A percentile compares a stretch with the other conserved stretches of the same genome.
Evolutionary conservation across 768 basidiomycete genomes (phyloP).

Genomic region (Lyophyllum decastes): DNA sequence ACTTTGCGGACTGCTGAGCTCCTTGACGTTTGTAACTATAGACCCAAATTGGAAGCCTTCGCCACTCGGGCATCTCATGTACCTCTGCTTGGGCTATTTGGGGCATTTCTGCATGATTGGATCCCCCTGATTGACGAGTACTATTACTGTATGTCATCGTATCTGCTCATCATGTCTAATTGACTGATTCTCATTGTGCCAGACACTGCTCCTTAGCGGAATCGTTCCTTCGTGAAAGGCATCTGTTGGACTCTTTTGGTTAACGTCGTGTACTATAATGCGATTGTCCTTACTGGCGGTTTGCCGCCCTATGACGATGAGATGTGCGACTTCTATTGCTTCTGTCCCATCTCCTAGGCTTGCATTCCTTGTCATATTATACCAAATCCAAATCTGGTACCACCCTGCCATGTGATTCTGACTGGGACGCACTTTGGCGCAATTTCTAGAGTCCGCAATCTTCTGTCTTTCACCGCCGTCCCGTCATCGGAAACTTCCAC

Average conservation of each 20-base stretch:
- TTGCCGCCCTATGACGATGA: neutral
- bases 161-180: constrained; percentile 8
- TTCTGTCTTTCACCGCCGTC: constrained; percentile 2
- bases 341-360: neutral
- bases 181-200: constrained; percentile 4
- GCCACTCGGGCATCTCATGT: constrained; percentile 53
- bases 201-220: constrained; percentile 44
- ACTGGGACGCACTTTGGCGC: neutral
- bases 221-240: neutral
- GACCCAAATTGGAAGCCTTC: constrained; percentile 74
- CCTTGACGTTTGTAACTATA: constrained; percentile 25
- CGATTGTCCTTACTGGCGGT: constrained; percentile 5
- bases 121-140: constrained; percentile 88
- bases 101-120: constrained; percentile 80
- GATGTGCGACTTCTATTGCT: neutral
- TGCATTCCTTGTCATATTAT: neutral
- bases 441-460: constrained; percentile 1
- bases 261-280: constrained; percentile 17
- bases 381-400: constrained; percentile 3
- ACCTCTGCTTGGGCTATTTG: constrained; percentile 68
- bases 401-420: constrained; percentile 14
- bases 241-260: neutral
- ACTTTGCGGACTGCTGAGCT: neutral
- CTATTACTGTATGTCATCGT: constrained; percentile 71
- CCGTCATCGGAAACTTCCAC: constrained; percentile 1